Conservation (phyloP, 1,284 basidiomycete species). For the Sporisorium graminicola region DNA sequence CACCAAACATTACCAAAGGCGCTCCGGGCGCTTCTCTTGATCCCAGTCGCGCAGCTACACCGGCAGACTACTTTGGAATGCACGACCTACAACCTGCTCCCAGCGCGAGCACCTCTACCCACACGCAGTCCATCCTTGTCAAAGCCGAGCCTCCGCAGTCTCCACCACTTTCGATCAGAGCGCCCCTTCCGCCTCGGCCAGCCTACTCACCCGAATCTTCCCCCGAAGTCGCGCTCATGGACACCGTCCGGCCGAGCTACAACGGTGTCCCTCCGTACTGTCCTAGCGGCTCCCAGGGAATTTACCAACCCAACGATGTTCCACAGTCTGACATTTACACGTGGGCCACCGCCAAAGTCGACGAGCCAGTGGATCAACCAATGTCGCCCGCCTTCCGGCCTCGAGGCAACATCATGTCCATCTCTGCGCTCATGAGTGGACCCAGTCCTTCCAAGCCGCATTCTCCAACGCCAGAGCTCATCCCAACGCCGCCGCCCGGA, state of each 20-base stretch:
- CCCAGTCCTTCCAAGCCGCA: conserved; percentile 25
- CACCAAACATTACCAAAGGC: background rate
- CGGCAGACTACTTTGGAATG: background rate
- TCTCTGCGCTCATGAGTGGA: conserved; percentile 46
- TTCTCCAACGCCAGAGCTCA: conserved; percentile 22
- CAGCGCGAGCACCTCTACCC: background rate
- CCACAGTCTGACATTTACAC: conserved; percentile 1
- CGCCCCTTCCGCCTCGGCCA: conserved; percentile 1
- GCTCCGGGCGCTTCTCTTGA: background rate
- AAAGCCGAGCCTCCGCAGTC: conserved; percentile 33
- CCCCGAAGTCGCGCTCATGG: conserved; percentile 39
- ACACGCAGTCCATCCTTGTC: conserved; percentile 11
- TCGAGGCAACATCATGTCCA: conserved; percentile 51
- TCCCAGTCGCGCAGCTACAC: conserved; percentile 16
- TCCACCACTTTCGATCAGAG: conserved; percentile 13
- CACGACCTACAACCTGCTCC: background rate
- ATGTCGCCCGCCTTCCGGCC: conserved; percentile 37
- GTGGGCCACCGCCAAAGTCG: conserved; percentile 13
- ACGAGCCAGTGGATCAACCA: conserved; percentile 24
- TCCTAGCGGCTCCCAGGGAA: conserved; percentile 3
- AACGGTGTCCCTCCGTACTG: background rate
- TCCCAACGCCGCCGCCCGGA: conserved; percentile 13
- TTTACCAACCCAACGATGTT: background rate
- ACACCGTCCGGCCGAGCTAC: conserved; percentile 19
- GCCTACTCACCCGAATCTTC: conserved; percentile 44